phyloP scores from a whole-genome alignment of 2,329 filamentous ascomycete species.

The Aspergillus sergii region DNA sequence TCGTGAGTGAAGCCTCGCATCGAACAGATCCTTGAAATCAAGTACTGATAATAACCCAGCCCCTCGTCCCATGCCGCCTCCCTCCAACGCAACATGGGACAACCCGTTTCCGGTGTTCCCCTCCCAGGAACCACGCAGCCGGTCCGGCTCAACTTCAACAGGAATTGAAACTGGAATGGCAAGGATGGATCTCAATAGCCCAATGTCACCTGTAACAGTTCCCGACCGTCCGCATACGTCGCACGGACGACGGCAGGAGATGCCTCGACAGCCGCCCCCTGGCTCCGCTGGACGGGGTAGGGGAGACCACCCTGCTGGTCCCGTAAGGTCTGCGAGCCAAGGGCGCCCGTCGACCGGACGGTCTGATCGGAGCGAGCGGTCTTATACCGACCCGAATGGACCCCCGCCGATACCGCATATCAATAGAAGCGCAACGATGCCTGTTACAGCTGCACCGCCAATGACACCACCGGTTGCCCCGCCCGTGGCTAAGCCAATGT shows the following conservation, averaged over 20 bases:
- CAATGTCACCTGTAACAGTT: slow-evolving; percentile 26
- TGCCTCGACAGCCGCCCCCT: slow-evolving; percentile 28
- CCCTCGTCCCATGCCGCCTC: slow-evolving; percentile 36
- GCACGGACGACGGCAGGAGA: slow-evolving; percentile 37
- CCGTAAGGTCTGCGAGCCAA: slow-evolving; percentile 31
- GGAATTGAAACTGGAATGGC: slow-evolving; percentile 43
- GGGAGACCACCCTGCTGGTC: slow-evolving; percentile 25
- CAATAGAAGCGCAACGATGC: slow-evolving; percentile 43
- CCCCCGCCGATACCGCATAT: slow-evolving; percentile 33
- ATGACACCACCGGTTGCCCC: slow-evolving; percentile 18
- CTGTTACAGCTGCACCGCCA: slow-evolving; percentile 23
- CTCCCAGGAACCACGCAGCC: slow-evolving; percentile 35
- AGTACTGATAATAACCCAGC: slow-evolving; percentile 27
- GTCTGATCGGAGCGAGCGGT: slow-evolving; percentile 23
- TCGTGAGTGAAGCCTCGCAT: slow-evolving; percentile 31
- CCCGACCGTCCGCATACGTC: slow-evolving; percentile 43
- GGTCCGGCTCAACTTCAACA: slow-evolving; percentile 31
- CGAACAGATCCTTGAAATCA: not conserved
- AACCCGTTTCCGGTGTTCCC: slow-evolving; percentile 53
- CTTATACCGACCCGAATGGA: slow-evolving; percentile 30
- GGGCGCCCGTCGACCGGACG: slow-evolving; percentile 21
- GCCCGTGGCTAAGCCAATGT: slow-evolving; percentile 26
- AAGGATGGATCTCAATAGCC: slow-evolving; percentile 41
- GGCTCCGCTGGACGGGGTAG: slow-evolving; percentile 27
- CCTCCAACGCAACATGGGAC: slow-evolving; percentile 47